Conservation (phyloP, 805 yeast species). For the Helenozyma rhizophorensis region DNA sequence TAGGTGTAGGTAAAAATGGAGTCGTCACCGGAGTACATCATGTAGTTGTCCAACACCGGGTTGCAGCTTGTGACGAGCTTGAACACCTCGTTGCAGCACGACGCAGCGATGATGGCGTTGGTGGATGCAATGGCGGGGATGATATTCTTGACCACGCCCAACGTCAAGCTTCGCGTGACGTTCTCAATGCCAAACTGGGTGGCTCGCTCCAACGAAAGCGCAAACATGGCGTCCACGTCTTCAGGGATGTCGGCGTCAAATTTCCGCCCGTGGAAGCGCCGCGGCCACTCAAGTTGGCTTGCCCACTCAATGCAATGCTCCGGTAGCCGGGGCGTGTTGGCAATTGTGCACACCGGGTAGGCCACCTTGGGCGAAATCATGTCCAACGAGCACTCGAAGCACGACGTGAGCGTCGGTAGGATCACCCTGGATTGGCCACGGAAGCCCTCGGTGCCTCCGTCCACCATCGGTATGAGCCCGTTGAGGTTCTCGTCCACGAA, state of each 20-base stretch:
- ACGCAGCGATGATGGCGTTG: slow-evolving; percentile 86
- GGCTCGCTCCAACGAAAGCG: slow-evolving; percentile 57
- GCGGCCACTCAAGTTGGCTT: slow-evolving; percentile 69
- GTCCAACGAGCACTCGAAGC: slow-evolving; percentile 88
- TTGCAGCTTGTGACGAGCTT: slow-evolving; percentile 69
- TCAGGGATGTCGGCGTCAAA: slow-evolving; percentile 68
- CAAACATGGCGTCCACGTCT: slow-evolving; percentile 61
- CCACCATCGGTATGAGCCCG: slow-evolving; percentile 53
- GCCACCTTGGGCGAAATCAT: slow-evolving; percentile 62
- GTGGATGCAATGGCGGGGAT: slow-evolving; percentile 95
- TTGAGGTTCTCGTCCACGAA: slow-evolving; percentile 48
- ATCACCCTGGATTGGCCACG: slow-evolving; percentile 88
- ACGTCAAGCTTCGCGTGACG: slow-evolving; percentile 64
- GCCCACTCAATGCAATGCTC: slow-evolving; percentile 96
- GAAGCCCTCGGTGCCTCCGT: slow-evolving; percentile 95
- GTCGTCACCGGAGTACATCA: slow-evolving; percentile 83
- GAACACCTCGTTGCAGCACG: slow-evolving; percentile 82
- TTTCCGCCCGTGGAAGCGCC: slow-evolving; percentile 37
- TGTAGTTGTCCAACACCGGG: slow-evolving; percentile 67
- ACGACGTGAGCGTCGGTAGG: slow-evolving; percentile 78
- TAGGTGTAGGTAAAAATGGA: slow-evolving; percentile 75
- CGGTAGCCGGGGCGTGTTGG: slow-evolving; percentile 89
- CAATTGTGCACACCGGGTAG: slow-evolving; percentile 90
- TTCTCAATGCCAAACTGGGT: slow-evolving; percentile 63
- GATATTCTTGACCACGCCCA: slow-evolving; percentile 87